Base-by-base conservation (phyloP, 2,329 filamentous ascomycete genomes). In the Claviceps africana region DNA sequence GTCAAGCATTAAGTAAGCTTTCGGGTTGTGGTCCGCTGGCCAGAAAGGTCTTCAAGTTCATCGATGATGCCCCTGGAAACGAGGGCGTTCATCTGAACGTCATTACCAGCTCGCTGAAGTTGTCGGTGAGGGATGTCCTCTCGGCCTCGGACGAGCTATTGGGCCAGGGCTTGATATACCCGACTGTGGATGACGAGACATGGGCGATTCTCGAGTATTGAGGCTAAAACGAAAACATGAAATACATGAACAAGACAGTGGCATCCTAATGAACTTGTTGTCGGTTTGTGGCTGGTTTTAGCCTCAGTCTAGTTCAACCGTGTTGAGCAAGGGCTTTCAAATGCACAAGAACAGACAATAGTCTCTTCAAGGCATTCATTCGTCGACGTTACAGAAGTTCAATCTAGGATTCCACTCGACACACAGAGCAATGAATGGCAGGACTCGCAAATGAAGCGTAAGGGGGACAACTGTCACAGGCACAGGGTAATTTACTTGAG, bases 141-240 rank as follows among this genome's bases (percentile, higher is more conserved):
- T 79, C 77, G 50, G 90, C 82, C n/a, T 81, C 86, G 10, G 88
- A 95, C 60, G 89, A 97, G 68, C 68, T 98, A 62, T 68, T 88
- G 44, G 74, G 74, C 2, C 70, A 79, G 52, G 88, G 89, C 31
- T 64, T 88, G 60, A 87, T 95, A 57, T 98, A 88, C 70, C 88
- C 88, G 30, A 98, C 94, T 10, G 78, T 95, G 7, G 89, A 97
- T 68, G 91, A 97, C 62, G 78, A 87, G 67, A 97, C 91, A 1
- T 97, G 87, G 84, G 88, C 88, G 44, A 73, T 95, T 56, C 72
- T 96, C 55, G 87, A 94, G 54, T 59, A 56, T 45, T 58, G 31
- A 47, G n/a, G 15, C 21, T 15, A 7, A 44, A 33, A 61, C 8
- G 19, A 3, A 15, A 35, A 19, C 37, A 21, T n/a, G 13, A 4